A percentile compares a stretch with the other conserved stretches of the same genome.
phyloP scores from a whole-genome alignment of 2,329 filamentous ascomycete genomes.

The Pochonia chlamydosporia region DNA sequence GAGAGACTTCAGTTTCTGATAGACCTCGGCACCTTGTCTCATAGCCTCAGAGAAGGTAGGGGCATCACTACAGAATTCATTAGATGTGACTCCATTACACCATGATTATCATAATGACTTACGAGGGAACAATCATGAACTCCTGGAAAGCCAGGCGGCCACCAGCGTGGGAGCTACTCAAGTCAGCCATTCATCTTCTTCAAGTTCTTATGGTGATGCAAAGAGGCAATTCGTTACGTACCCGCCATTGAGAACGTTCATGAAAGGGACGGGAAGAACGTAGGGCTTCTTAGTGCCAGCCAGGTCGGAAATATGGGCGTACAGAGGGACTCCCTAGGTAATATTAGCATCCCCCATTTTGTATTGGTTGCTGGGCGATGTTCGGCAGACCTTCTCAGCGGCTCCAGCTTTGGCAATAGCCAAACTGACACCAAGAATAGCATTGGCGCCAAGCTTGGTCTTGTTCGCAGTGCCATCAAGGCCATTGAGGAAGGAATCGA shows the following conservation, averaged over 20 bases:
- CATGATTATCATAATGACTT: slow-evolving; percentile 29
- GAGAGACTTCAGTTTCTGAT: slow-evolving; percentile 93
- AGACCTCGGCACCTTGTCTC: slow-evolving; percentile 94
- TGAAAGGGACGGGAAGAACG: slow-evolving; percentile 85
- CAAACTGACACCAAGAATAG: slow-evolving; percentile 79
- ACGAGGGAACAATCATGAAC: slow-evolving; percentile 90
- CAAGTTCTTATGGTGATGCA: not conserved
- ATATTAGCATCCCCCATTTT: not conserved
- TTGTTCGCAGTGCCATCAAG: slow-evolving; percentile 84
- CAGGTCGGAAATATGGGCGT: slow-evolving; percentile 81
- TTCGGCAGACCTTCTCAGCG: slow-evolving; percentile 63
- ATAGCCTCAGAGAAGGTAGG: slow-evolving; percentile 92
- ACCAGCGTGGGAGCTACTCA: slow-evolving; percentile 79
- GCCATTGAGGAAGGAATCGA: slow-evolving; percentile 80
- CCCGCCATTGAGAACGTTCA: slow-evolving; percentile 85
- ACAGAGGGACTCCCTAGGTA: slow-evolving; percentile 67
- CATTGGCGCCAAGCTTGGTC: slow-evolving; percentile 82
- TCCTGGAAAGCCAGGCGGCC: slow-evolving; percentile 93
- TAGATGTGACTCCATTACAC: slow-evolving; percentile 4
- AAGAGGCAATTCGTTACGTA: slow-evolving; percentile 21
- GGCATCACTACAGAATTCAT: slow-evolving; percentile 52
- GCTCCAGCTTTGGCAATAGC: slow-evolving; percentile 84
- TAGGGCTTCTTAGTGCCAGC: slow-evolving; percentile 89
- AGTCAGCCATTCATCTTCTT: slow-evolving; percentile 12
- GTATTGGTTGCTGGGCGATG: slow-evolving; percentile 6